phyloP scores from a whole-genome alignment of 2,329 filamentous ascomycete genomes.

The Pseudogymnoascus sp. region DNA sequence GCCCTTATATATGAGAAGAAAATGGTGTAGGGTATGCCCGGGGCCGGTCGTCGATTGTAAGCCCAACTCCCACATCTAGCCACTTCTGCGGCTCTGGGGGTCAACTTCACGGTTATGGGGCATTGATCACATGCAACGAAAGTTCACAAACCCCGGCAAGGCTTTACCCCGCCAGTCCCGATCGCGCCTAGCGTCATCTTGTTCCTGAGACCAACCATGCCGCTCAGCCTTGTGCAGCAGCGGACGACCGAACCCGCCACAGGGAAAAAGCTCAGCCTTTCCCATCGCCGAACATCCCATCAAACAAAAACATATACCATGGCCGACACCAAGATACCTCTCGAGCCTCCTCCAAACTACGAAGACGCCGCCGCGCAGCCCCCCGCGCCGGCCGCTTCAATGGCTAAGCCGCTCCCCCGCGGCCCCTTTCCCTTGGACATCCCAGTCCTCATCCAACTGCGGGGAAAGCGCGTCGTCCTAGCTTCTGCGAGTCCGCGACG shows the following conservation, averaged over 20 bases:
- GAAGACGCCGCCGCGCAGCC: constrained; percentile 12
- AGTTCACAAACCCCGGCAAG: not conserved
- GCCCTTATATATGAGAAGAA: not conserved
- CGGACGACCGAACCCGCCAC: not conserved
- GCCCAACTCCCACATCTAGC: not conserved
- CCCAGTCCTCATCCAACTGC: constrained; percentile 68
- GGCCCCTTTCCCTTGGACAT: constrained; percentile 64
- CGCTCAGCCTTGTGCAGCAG: not conserved
- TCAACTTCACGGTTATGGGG: not conserved
- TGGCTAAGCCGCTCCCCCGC: constrained; percentile 23
- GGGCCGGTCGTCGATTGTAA: not conserved
- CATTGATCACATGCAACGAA: constrained; percentile 6
- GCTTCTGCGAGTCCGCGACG: constrained; percentile 84
- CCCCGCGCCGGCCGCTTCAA: constrained; percentile 6
- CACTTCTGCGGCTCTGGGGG: not conserved
- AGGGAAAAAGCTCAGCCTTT: not conserved
- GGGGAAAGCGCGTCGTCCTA: constrained; percentile 74
- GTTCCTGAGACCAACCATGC: not conserved
- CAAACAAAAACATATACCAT: not conserved
- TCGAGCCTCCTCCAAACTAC: constrained; percentile 19
- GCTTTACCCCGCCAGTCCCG: constrained; percentile 1
- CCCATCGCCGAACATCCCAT: not conserved
- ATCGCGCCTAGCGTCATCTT: not conserved
- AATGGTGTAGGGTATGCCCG: not conserved
- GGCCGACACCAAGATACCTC: constrained; percentile 8